Evolutionary conservation across 208 protist genomes (phyloP).

Genomic region (Borovskyia barvae): DNA sequence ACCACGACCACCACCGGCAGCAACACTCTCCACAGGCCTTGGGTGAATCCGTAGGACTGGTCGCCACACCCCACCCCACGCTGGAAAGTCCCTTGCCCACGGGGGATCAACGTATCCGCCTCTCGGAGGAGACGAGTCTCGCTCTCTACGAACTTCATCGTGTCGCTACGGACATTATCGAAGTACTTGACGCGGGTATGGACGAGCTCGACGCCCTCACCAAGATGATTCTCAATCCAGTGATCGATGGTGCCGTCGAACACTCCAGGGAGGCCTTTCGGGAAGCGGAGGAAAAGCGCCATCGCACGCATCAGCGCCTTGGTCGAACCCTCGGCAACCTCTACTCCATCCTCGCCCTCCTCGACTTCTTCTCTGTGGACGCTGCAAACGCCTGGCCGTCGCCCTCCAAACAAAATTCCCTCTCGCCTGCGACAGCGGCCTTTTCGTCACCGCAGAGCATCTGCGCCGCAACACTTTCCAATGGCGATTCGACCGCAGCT

Average conservation of each 20-base stretch:
- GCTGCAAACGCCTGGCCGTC: background rate
- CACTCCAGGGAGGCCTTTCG: background rate
- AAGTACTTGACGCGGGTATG: background rate
- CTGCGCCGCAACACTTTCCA: too few species aligned
- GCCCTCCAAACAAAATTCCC: too few species aligned
- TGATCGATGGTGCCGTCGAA: background rate
- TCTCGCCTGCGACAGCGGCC: too few species aligned
- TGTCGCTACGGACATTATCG: constrained; percentile 9
- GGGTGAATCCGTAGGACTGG: too few species aligned
- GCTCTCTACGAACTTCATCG: constrained; percentile 22
- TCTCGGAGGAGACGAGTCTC: constrained; percentile 8
- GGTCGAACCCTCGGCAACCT: constrained; percentile 18
- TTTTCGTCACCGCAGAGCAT: too few species aligned
- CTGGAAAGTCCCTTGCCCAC: too few species aligned
- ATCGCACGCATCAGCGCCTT: constrained; percentile 5
- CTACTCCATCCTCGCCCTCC: constrained; percentile 22
- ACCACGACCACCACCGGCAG: background rate
- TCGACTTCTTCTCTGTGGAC: constrained; percentile 27
- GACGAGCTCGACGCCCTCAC: constrained; percentile 3
- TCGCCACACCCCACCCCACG: too few species aligned
- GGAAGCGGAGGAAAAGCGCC: background rate
- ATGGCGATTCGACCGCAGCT: too few species aligned
- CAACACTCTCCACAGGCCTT: too few species aligned
- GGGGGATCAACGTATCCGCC: background rate
- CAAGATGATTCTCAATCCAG: too few species aligned